Conservation (phyloP, 352 stramenopile genomes). For the Phytopythium cucurbitacearum region DNA sequence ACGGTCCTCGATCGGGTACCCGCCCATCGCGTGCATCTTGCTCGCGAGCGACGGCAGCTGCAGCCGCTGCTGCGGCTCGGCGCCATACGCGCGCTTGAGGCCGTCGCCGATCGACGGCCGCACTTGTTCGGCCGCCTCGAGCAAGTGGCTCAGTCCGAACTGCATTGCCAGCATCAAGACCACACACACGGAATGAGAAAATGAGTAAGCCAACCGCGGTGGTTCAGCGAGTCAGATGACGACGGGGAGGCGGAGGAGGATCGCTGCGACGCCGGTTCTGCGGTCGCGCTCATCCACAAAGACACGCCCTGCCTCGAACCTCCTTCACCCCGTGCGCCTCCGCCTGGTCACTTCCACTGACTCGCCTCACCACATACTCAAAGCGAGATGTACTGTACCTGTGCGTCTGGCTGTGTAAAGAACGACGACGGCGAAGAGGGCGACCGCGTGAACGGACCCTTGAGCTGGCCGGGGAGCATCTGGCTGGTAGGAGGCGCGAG, state of each 20-base stretch:
- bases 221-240: too few relatives aligned
- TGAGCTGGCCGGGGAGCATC: constrained; percentile 6
- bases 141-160: constrained; percentile 51
- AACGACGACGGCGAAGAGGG: constrained; percentile 42
- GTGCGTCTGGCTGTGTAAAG: constrained; percentile 24
- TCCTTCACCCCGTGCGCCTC: background rate
- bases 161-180: constrained; percentile 15
- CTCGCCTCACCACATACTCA: background rate
- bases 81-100: constrained; percentile 10
- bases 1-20: constrained; percentile 24
- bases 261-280: too few relatives aligned
- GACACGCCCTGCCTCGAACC: constrained; percentile 3
- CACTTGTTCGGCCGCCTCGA: constrained; percentile 58
- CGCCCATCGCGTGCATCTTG: constrained; percentile 33
- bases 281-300: background rate
- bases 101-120: constrained; percentile 18
- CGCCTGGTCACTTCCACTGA: background rate
- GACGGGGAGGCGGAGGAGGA: too few relatives aligned
- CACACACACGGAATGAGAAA: constrained; percentile 16
- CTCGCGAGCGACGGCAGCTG: constrained; percentile 24
- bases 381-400: constrained; percentile 3
- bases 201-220: constrained; percentile 3
- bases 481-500: too few relatives aligned
- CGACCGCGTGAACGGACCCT: constrained; percentile 21
- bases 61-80: constrained; percentile 7